Evolutionary conservation across 225 moss, liverwort and hornwort genomes (phyloP), one percentile per base, ranked within the genome.

Genomic region (Thuidium tamariscinum): DNA sequence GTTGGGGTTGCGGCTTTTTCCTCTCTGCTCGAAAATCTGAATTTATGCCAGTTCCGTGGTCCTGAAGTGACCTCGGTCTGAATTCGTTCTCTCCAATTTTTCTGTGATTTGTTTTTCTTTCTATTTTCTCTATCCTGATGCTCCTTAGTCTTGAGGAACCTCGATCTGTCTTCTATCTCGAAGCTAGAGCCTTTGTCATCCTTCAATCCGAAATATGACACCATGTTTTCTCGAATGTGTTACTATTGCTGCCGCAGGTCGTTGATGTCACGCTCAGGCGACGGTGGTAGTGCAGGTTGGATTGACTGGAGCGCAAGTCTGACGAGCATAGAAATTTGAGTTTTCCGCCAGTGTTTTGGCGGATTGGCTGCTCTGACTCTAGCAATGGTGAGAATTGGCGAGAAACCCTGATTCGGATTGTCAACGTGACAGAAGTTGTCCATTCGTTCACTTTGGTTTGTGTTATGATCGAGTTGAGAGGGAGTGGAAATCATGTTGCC

Each of bases 1-100:
- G 59, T 90, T 88, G 85, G 85, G 88, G 88, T 88, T 85, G 42
- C 82, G 29, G n/a, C 37, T 70, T 30, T 48, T 67, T 51, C 56
- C 51, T 77, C 69, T 46, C 54, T 77, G 76, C 41, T 65, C 62
- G 67, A 59, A 15, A 52, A 29, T 49, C 64, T 26, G 86, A 29
- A 77, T 61, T 16, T 54, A 4, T 89, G 37, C 55, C 44, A 46
- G 70, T 78, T 72, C 63, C 80, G 79, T 63, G n/a, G 71, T 79
- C 42, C 11, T 64, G 68, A 51, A 67, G 68, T 51, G 19, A 46
- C 60, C 32, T 73, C 46, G n/a, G 61, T 20, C 83, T 32, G 51
- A 54, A 39, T 60, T 77, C 61, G 22, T 51, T 59, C 9, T 23
- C 27, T 37, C 48, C 56, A 74, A n/a, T 74, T 85, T 29, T 59